Evolutionary conservation across 2,329 filamentous ascomycete genomes (phyloP), one percentile per base, ranked within the genome.

Genomic region (Aspergillus flavus): DNA sequence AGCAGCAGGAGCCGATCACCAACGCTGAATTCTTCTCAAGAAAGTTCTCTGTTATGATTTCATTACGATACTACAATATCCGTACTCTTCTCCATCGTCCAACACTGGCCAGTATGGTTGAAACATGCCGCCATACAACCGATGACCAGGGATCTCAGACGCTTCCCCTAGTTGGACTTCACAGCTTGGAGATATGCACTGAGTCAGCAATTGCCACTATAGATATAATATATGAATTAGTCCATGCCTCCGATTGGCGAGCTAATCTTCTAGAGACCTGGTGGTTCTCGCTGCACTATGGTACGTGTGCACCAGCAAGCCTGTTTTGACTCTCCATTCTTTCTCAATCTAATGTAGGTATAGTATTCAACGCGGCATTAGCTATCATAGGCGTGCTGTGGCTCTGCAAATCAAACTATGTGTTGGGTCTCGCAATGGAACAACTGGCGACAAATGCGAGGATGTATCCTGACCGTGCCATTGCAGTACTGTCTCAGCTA

Each of bases 11-110:
- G 23, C 64, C 23, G 30, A 32, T 21, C 36, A 59, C 39, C 11
- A 59, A 52, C 45, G 55, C 14, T 23, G 62, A 59, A 19, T 64
- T 55, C 28, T 67, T 61, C 60, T 66, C 43, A 26, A 68, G 62
- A 63, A 78, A 68, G 65, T 78, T 83, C 45, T 74, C 76, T 3
- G 72, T 84, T 9, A 79, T 85, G 4, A 70, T 83, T 0, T 77
- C 77, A 0, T 61, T 82, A 19, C 75, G 81, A n/a, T 80, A 79
- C 62, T 73, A 76, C 21, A 81, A 82, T 61, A 66, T 80, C 4
- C 75, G 76, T 3, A 73, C 82, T 6, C 72, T 83, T 3, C 60
- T 81, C 1, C 80, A 82, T 56, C 73, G 81, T 2, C 78, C 78
- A 9, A 68, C 81, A 11, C 71, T 82, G 1, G 76, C 76, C 28